A percentile compares a stretch with the other conserved stretches of the same genome.
Evolutionary conservation across 768 basidiomycete genomes (phyloP).

Genomic region (Naganishia antarctica): DNA sequence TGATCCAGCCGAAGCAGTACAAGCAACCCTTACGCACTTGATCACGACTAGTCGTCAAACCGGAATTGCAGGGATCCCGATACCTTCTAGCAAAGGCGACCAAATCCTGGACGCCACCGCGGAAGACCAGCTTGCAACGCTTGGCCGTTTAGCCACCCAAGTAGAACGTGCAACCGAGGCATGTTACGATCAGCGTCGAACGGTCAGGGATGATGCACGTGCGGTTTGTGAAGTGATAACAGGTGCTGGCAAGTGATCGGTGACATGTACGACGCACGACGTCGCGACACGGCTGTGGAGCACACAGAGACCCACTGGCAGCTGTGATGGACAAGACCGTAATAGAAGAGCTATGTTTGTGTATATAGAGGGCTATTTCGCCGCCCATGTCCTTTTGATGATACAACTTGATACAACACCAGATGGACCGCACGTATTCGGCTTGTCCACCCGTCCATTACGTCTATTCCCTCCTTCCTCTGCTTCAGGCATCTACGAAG

Average conservation of each 20-base stretch:
- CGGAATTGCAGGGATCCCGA: slow-evolving; percentile 17
- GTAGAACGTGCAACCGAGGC: slow-evolving; percentile 18
- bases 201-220: slow-evolving; percentile 9
- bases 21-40: slow-evolving; percentile 9
- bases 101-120: not conserved
- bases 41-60: slow-evolving; percentile 8
- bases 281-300: too few relatives aligned
- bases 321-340: too few relatives aligned
- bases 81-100: not conserved
- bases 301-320: too few relatives aligned
- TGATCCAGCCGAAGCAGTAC: not conserved
- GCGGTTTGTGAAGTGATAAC: slow-evolving; percentile 9
- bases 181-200: slow-evolving; percentile 7
- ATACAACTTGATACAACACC: slow-evolving; percentile 21
- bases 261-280: not conserved
- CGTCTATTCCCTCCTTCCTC: too few relatives aligned
- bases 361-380: slow-evolving; percentile 3
- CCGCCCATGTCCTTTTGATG: not conserved
- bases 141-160: slow-evolving; percentile 9
- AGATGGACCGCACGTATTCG: too few relatives aligned
- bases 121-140: slow-evolving; percentile 9
- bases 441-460: not conserved
- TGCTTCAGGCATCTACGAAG: too few relatives aligned
- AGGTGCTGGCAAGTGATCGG: slow-evolving; percentile 3
- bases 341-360: not conserved